Evolutionary conservation across 768 basidiomycete species (phyloP).

Genomic region (Kwoniella sp.): DNA sequence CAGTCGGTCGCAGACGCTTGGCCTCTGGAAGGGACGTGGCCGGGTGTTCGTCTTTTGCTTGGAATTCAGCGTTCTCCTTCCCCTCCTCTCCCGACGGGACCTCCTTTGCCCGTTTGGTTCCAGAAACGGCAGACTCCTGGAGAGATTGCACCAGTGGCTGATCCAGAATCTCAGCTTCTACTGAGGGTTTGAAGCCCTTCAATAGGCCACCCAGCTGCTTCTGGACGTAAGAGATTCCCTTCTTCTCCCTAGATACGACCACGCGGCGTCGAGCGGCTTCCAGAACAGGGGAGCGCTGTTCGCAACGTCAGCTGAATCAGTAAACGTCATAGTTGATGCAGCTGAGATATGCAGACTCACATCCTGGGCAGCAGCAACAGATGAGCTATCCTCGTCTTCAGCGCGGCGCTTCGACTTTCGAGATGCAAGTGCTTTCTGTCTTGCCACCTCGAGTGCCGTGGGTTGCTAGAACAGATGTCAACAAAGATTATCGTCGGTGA

Average conservation of each 20-base stretch:
- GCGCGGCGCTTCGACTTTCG: neutral
- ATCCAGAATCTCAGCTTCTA: neutral
- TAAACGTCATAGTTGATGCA: neutral
- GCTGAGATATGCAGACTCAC: neutral
- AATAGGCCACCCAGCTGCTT: neutral
- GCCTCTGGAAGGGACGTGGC: neutral
- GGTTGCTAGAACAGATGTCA: neutral
- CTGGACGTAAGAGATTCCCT: neutral
- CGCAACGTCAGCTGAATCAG: neutral
- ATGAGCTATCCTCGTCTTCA: neutral
- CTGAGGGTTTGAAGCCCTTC: neutral
- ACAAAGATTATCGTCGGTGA: too few species aligned
- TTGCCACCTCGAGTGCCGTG: neutral
- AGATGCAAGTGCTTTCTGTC: neutral
- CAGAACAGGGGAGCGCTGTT: neutral
- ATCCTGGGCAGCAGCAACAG: neutral
- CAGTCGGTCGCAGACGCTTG: constrained; percentile 15
- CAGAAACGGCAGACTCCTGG: too few species aligned
- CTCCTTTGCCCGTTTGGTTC: too few species aligned
- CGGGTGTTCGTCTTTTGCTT: too few species aligned
- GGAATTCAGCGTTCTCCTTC: too few species aligned
- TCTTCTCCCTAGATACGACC: neutral
- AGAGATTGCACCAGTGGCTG: too few species aligned
- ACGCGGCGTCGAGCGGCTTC: neutral
- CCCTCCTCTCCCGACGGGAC: too few species aligned